Base-by-base conservation (phyloP, 495 filamentous ascomycete species). In the Podospora conica region DNA sequence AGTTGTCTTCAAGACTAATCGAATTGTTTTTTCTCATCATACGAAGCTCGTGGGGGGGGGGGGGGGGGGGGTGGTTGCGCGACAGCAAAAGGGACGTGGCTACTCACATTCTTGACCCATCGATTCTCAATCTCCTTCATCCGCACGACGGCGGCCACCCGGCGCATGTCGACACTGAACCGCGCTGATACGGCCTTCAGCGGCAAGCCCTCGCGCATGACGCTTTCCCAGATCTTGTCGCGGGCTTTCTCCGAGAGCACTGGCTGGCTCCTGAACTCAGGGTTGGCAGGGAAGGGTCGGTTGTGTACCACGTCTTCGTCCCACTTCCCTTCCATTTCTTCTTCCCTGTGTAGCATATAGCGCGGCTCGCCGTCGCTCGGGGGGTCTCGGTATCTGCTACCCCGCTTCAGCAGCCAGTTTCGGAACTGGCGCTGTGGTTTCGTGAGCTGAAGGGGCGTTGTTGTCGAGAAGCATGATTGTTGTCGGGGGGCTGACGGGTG, bases 1-100 rank as follows among this genome's bases (percentile, higher is more conserved):
- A 68, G 8, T 80, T 86, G 92, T 97, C 94, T 97, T 97, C 83
- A 94, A 97, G 94, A 97, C 94, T 96, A 96, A 98, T 97, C 94
- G 93, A 88, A 87, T 84, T 85, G 84, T 85, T 82, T 91, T 90
- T 88, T 91, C 89, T 82, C 83, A 86, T 83, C 81, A 83, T 80
- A 58, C 56, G 62, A 72, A 68, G 71, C 64, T 53, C 22, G 54
- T 3, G 29, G 18, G 24, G 18, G 8, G 62, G 54, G 64, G 18
- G 8, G 62, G 54, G 64, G 61, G 62, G 64, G 31, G 53, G 58
- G 40, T 23, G 60, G 56, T 55, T 21, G 65, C 63, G 60, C 61
- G 70, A 53, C 58, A 59, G 62, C 1, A 67, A 74, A 69, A 66
- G 62, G 60, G 74, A 66, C 66, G 72, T 66, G 40, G 40, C 18